These are phyloP conservation scores for Paramecium caudatum DNA, from an alignment of 73 alveolate genomes.

Conservation along the genomic window DNA sequence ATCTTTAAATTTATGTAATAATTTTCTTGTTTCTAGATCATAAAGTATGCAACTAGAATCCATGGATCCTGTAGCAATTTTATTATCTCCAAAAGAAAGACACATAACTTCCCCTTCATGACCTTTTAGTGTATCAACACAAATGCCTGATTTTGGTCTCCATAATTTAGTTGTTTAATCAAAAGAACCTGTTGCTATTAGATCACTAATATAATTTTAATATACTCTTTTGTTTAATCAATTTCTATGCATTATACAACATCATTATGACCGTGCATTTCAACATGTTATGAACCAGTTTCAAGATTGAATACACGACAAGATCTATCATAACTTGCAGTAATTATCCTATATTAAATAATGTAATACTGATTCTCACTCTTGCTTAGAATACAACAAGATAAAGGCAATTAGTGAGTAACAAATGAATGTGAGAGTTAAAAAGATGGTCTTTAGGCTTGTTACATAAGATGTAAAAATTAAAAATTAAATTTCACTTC, in stretches of 20 bases:
- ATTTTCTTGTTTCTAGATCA: not conserved
- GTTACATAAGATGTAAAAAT: too few relatives aligned
- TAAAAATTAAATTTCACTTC: too few relatives aligned
- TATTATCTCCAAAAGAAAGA: not conserved
- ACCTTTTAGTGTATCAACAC: conserved; percentile 45
- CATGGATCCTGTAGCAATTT: not conserved
- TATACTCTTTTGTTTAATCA: conserved; percentile 32
- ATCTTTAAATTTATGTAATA: conserved; percentile 27
- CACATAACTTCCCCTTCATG: conserved; percentile 11
- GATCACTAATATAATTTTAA: not conserved
- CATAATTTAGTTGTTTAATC: conserved; percentile 26
- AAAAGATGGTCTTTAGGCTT: conserved; percentile 25
- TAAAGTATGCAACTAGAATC: not conserved
- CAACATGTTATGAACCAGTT: not conserved
- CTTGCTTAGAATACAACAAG: not conserved
- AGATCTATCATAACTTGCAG: not conserved
- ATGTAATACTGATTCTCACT: not conserved
- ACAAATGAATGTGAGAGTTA: not conserved
- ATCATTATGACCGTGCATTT: conserved; percentile 19
- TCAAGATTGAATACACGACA: not conserved
- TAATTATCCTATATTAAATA: not conserved
- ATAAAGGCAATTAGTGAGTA: not conserved
- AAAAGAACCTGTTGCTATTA: conserved; percentile 46
- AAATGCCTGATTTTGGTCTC: conserved; percentile 45
- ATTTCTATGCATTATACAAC: conserved; percentile 3